phyloP scores from a whole-genome alignment of 345 rosid genomes.

The Theobroma cacao region DNA sequence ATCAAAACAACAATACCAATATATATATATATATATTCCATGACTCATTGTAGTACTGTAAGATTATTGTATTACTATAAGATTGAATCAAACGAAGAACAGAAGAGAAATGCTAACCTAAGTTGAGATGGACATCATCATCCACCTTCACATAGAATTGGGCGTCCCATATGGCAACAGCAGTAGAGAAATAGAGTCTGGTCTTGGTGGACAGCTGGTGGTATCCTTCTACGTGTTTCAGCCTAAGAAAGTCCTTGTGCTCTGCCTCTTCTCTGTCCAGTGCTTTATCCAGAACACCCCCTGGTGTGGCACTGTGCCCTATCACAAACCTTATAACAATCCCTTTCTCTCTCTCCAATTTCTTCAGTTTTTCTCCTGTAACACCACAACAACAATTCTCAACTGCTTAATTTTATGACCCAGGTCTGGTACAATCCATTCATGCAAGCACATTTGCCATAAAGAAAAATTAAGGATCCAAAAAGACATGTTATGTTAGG shows the following conservation, averaged over 20 bases:
- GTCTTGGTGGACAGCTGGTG: slow-evolving; percentile 81
- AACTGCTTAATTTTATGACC: too few relatives aligned
- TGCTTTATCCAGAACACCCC: slow-evolving; percentile 71
- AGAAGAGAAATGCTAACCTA: slow-evolving; percentile 35
- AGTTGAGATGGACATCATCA: slow-evolving; percentile 82
- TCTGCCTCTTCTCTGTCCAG: slow-evolving; percentile 68
- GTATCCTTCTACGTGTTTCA: slow-evolving; percentile 83
- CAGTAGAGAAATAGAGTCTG: slow-evolving; percentile 78
- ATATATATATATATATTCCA: too few relatives aligned
- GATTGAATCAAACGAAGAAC: too few relatives aligned
- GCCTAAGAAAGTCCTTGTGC: slow-evolving; percentile 70
- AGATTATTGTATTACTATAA: too few relatives aligned
- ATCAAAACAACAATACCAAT: not conserved
- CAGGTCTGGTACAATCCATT: too few relatives aligned
- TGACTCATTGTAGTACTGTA: too few relatives aligned
- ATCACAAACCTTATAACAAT: slow-evolving; percentile 84
- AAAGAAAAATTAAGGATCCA: too few relatives aligned
- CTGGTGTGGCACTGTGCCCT: slow-evolving; percentile 78
- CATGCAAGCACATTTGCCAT: too few relatives aligned
- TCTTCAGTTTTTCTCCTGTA: slow-evolving; percentile 64
- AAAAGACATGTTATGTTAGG: too few relatives aligned
- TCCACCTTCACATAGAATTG: slow-evolving; percentile 84
- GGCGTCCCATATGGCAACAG: slow-evolving; percentile 73
- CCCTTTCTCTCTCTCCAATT: slow-evolving; percentile 79
- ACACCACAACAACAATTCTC: too few relatives aligned